Evolutionary conservation across 2,329 filamentous ascomycete species (phyloP).

Genomic region (Aureobasidium sp.): DNA sequence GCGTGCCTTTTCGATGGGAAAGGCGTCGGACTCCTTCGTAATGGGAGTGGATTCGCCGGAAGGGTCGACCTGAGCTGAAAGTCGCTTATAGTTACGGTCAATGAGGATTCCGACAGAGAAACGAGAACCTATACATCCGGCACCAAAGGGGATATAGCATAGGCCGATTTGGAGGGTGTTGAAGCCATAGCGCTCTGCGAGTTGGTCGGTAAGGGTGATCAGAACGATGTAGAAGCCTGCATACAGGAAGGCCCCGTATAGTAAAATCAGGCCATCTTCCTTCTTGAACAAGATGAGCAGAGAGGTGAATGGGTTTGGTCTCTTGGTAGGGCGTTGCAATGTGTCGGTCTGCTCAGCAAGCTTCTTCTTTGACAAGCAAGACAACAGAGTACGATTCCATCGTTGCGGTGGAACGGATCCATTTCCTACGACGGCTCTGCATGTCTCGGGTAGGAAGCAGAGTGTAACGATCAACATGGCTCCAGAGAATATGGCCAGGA

Average conservation of each 20-base stretch:
- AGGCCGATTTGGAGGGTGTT: conserved; percentile 38
- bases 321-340: background rate
- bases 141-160: conserved; percentile 30
- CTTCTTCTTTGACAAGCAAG: background rate
- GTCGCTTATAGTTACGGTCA: conserved; percentile 65
- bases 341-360: background rate
- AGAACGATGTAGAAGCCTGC: conserved; percentile 3
- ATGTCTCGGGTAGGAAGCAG: conserved; percentile 30
- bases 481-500: conserved; percentile 24
- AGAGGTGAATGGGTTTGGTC: background rate
- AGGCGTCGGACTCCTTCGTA: conserved; percentile 36
- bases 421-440: conserved; percentile 33
- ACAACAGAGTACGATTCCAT: background rate
- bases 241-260: background rate
- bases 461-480: conserved; percentile 18
- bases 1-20: conserved; percentile 42
- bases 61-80: conserved; percentile 50
- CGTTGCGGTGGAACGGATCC: conserved; percentile 18
- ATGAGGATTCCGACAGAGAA: conserved; percentile 46
- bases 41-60: background rate
- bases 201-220: background rate
- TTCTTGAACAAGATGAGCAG: background rate
- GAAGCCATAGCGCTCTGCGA: conserved; percentile 31
- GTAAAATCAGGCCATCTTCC: background rate
- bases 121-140: conserved; percentile 29